Evolutionary conservation across 306 rosid genomes (phyloP), one percentile per base, ranked within the genome.

Genomic region (Dalbergia cultrata): DNA sequence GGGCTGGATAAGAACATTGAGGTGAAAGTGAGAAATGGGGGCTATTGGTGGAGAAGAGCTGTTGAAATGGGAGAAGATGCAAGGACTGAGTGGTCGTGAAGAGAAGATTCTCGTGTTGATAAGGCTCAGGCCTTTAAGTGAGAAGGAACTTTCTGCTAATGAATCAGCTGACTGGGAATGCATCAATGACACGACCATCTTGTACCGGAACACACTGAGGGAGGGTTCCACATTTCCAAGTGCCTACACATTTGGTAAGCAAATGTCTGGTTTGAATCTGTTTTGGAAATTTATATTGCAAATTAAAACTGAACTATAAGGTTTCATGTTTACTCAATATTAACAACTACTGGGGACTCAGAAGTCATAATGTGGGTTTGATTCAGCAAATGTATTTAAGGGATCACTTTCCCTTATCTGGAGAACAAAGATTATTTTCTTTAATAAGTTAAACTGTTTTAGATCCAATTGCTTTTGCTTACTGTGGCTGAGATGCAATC

Each of bases 191-290:
- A 96, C 93, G 67, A 92, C 97, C 59, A 79, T 96, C 69, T 85
- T 96, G 81, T 96, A 96, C 79, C 85, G 98, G 78, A 96, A 96
- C 72, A 93, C 98, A 3, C 85, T 96, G 76, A 91, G 98, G 41
- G 99, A 96, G 88, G 99, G 99, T 72, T 96, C 99, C 72, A 93
- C 97, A 72, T 96, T 93, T 88, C 98, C 99, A 69, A 93, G 81
- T 76, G 98, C 99, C 47, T 92, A 93, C 88, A 75, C 98, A 41
- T 96, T 96, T 90, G 99, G 99, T 96, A 87, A 86, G 90, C 67
- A 53, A 81, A 13, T 73, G 18, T 53, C 79, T 35, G 19, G 5
- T 14, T 37, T 64, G 8, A 64, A 35, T 80, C 69, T 58, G 13
- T 37, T 75, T 33, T 12, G 67, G 54, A 61, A 66, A 44, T 57